phyloP scores from a whole-genome alignment of 2,329 filamentous ascomycete species.

The Scopulariopsis brevicaulis region DNA sequence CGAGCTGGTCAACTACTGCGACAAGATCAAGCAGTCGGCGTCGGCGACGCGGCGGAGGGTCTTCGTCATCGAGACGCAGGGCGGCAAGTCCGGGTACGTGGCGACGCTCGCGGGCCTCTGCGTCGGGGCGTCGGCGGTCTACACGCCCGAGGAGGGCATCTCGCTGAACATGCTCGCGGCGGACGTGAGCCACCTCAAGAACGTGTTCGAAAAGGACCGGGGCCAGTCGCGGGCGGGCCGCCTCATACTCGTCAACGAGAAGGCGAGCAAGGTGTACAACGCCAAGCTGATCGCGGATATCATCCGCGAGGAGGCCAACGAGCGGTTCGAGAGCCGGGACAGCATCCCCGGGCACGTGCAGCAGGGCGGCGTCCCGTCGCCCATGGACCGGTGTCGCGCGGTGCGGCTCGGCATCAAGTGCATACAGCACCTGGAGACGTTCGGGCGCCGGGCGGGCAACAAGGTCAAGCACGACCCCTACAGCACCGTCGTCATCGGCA shows the following conservation, averaged over 20 bases:
- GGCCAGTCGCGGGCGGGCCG: slow-evolving; percentile 86
- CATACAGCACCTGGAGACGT: slow-evolving; percentile 80
- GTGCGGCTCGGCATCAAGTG: slow-evolving; percentile 89
- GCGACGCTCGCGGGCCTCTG: slow-evolving; percentile 81
- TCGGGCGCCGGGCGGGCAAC: slow-evolving; percentile 50
- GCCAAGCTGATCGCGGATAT: slow-evolving; percentile 93
- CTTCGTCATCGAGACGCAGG: slow-evolving; percentile 97
- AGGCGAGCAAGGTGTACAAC: slow-evolving; percentile 78
- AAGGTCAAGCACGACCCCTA: slow-evolving; percentile 63
- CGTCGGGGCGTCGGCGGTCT: slow-evolving; percentile 88
- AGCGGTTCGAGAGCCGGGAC: slow-evolving; percentile 84
- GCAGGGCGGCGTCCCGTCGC: slow-evolving; percentile 82
- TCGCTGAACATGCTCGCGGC: slow-evolving; percentile 83
- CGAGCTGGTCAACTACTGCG: slow-evolving; percentile 87
- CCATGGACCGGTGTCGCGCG: slow-evolving; percentile 92
- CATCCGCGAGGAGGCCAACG: slow-evolving; percentile 85
- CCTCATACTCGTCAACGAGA: slow-evolving; percentile 93
- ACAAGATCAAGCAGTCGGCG: slow-evolving; percentile 94
- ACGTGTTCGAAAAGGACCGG: slow-evolving; percentile 74
- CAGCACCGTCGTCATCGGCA: slow-evolving; percentile 77
- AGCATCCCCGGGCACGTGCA: slow-evolving; percentile 91
- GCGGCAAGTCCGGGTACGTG: slow-evolving; percentile 86
- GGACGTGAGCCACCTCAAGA: slow-evolving; percentile 80
- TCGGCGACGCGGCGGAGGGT: slow-evolving; percentile 87
- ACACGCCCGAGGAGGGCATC: slow-evolving; percentile 94